Percentiles rank a stretch among this genome's conserved stretches.
phyloP scores from a whole-genome alignment of 2,329 filamentous ascomycete species.

The Tolypocladium amazonense region DNA sequence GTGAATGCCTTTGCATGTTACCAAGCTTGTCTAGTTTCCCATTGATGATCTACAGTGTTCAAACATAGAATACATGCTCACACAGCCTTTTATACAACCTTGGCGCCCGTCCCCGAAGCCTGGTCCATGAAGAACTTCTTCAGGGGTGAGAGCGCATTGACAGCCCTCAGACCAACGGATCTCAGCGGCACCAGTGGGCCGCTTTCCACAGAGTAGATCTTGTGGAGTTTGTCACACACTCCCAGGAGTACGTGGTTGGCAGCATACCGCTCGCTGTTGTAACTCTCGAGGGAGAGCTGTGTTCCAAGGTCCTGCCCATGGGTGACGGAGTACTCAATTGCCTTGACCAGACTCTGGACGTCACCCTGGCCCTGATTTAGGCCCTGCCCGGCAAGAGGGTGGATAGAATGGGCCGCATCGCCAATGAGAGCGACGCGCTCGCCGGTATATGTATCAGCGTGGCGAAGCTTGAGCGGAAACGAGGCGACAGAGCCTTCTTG shows the following conservation, averaged over 20 bases:
- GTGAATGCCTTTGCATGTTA: background rate
- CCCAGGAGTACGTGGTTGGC: conserved; percentile 72
- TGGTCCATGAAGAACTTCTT: conserved; percentile 83
- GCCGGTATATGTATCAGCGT: conserved; percentile 86
- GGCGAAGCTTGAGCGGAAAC: conserved; percentile 83
- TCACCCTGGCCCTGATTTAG: conserved; percentile 90
- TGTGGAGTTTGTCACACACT: conserved; percentile 83
- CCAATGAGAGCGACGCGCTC: conserved; percentile 88
- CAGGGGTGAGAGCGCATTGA: conserved; percentile 63
- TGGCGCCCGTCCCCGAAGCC: conserved; percentile 44
- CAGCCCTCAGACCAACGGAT: conserved; percentile 63
- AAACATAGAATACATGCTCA: conserved; percentile 6
- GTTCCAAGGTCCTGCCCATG: conserved; percentile 85
- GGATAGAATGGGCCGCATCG: conserved; percentile 90
- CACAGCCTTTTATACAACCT: conserved; percentile 32
- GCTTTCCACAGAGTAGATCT: conserved; percentile 72
- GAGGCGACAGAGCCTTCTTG: conserved; percentile 75
- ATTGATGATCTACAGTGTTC: conserved; percentile 4
- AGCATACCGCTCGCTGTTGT: conserved; percentile 70
- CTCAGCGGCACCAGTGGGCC: conserved; percentile 73
- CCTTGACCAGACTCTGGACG: conserved; percentile 64
- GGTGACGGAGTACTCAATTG: conserved; percentile 64
- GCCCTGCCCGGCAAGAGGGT: conserved; percentile 89
- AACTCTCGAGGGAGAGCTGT: conserved; percentile 67
- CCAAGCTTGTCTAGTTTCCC: background rate